Evolutionary conservation across 495 filamentous ascomycete species (phyloP), one percentile per base, ranked within the genome.

Genomic region (Immersiella caudata): DNA sequence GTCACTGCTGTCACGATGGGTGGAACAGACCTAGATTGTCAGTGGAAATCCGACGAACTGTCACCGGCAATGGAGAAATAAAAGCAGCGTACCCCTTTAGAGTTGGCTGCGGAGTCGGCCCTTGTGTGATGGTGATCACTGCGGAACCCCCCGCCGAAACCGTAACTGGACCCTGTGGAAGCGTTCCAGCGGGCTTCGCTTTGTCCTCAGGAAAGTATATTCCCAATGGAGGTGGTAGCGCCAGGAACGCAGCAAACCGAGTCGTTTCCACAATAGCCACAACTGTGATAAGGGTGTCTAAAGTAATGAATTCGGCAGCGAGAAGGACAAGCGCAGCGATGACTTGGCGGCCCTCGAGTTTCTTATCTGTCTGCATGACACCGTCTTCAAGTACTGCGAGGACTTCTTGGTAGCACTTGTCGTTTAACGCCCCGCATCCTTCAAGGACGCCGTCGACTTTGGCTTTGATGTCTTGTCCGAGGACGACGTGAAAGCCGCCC

Each of bases 381-480:
- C 33, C 59, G 25, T 62, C 59, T 18, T 62, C n/a, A 11, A 62
- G 59, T 24, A 46, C 35, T 9, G 36, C 46, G 59, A 49, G 6
- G 35, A 62, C 59, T 5, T 62, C 59, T 22, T 62, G 59, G 36
- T 62, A 62, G 59, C 59, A 62, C 25, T 62, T 0, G 35, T 62
- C 25, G 36, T 49, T 21, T 6, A 25, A 9, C n/a, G 0, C 14
- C 6, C 59, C 59, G n/a, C 59, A 50, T 0, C 59, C 59, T 2
- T 62, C 59, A 25, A 62, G 59, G 16, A 62, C 35, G 21, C 59
- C 59, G 35, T 62, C 59, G 22, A 62, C 59, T 24, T 49, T 62
- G 59, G 59, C 59, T 46, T 62, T 62, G 0, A 62, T n/a, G 21
- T 62, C 59, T 46, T 24, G 29, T 24, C 59, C 59, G 35, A 62